phyloP scores from a whole-genome alignment of 352 stramenopile species.

The Phytophthora lateralis region DNA sequence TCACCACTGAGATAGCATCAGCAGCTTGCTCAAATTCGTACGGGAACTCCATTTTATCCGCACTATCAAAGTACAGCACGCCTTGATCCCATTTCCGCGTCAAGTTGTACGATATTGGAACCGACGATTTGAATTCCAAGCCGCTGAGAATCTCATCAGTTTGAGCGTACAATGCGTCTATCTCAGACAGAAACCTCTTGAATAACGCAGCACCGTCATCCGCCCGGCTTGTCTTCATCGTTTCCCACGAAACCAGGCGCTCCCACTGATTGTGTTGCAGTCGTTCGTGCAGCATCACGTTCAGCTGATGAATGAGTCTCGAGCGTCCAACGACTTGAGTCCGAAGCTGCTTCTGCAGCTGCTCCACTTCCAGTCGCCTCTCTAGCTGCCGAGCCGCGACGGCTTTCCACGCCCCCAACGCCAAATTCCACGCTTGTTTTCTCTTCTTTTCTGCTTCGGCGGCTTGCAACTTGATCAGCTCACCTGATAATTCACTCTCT shows the following conservation, averaged over 20 bases:
- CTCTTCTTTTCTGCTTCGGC: not conserved
- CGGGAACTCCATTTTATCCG: conserved; percentile 16
- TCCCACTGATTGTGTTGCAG: not conserved
- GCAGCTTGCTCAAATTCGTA: conserved; percentile 14
- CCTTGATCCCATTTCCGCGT: conserved; percentile 10
- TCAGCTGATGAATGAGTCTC: conserved; percentile 15
- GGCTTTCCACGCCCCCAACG: conserved; percentile 13
- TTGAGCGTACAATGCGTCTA: conserved; percentile 12
- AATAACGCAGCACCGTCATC: conserved; percentile 1
- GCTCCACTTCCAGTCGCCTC: conserved; percentile 15
- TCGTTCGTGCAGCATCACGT: conserved; percentile 1
- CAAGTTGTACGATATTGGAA: conserved; percentile 5
- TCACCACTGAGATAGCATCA: conserved; percentile 9
- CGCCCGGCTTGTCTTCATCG: not conserved
- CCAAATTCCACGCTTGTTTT: conserved; percentile 2
- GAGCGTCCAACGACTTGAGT: conserved; percentile 7
- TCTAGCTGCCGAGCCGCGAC: conserved; percentile 21
- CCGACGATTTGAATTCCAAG: conserved; percentile 4
- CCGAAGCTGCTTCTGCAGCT: conserved; percentile 11
- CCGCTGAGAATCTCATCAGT: conserved; percentile 15
- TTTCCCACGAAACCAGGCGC: not conserved
- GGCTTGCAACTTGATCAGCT: conserved; percentile 1
- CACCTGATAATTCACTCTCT: not conserved
- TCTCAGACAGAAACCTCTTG: conserved; percentile 1
- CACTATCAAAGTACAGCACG: conserved; percentile 24